Base-by-base conservation (phyloP, 768 basidiomycete species). In the Dentipellis fragilis region DNA sequence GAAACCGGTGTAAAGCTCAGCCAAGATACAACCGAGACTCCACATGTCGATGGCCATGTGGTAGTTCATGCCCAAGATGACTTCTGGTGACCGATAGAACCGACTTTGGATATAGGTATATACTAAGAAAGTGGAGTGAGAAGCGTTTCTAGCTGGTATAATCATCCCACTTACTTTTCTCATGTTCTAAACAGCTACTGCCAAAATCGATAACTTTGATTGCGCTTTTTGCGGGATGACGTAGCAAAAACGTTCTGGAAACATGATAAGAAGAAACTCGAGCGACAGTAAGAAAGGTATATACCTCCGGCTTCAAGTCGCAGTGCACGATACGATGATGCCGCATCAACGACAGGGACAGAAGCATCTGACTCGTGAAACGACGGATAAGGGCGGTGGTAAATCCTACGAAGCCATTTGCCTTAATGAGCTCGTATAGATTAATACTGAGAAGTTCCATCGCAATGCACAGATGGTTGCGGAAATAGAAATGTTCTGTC, bases 11-110 rank as follows among this genome's bases (percentile, higher is more conserved):
- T 89, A 95, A 45, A 99, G 73, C 69, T 99, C 96, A 14, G 96
- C 96, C 53, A 99, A 75, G 59, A 99, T 99, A 65, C 96, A 99
- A 38, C 96, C 96, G 62, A 99, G 71, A 75, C 93, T 95, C 96
- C 96, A 99, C 94, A 99, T 99, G 68, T 98, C 93, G 59, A 94
- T 95, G 36, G 90, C 93, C 93, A 96, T 98, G 67, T 95, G 92
- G 69, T 99, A 99, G 68, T 93, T 96, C 88, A 95, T 91, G 53
- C 96, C 96, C 39, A 99, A 81, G 55, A 99, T 99, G 63, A 99
- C 95, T 72, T 99, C 96, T 3, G 96, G 96, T 17, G 93, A 96
- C n/a, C 96, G 92, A 73, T 99, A 99, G 75, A 99, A 99, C 42
- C 96, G 90, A 72, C 93, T 95, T 70, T 98, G 96, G 61, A 99